These are phyloP conservation scores for Parafenestella ontariensis DNA, from an alignment of 2,329 filamentous ascomycete genomes.

Conservation along the genomic window DNA sequence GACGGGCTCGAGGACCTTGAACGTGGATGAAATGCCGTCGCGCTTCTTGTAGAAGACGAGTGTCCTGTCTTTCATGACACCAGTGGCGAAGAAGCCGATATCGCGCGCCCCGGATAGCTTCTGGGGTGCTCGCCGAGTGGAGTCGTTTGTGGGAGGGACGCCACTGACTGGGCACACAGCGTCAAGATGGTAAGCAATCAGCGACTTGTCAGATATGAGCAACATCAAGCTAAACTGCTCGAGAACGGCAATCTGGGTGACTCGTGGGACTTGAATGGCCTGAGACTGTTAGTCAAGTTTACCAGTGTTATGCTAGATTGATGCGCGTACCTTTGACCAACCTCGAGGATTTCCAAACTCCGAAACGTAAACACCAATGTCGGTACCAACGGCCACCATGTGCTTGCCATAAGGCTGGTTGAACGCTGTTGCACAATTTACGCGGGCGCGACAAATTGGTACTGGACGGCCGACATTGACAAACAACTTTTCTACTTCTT, in stretches of 20 bases:
- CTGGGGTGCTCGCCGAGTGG: slow-evolving; percentile 83
- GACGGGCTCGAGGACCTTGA: slow-evolving; percentile 96
- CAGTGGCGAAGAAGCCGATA: slow-evolving; percentile 95
- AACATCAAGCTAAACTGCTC: slow-evolving; percentile 96
- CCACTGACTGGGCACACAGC: slow-evolving; percentile 69
- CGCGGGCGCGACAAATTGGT: slow-evolving; percentile 81
- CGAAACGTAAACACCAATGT: slow-evolving; percentile 90
- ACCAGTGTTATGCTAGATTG: background rate
- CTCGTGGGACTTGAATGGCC: slow-evolving; percentile 77
- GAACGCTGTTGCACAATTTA: slow-evolving; percentile 94
- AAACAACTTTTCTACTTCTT: slow-evolving; percentile 82
- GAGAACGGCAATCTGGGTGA: slow-evolving; percentile 92
- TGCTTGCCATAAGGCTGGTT: slow-evolving; percentile 78
- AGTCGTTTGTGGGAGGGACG: slow-evolving; percentile 70
- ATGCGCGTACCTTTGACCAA: slow-evolving; percentile 78
- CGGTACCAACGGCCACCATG: slow-evolving; percentile 93
- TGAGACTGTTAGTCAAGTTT: slow-evolving; percentile 52
- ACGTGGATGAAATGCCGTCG: slow-evolving; percentile 88
- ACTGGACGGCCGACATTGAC: slow-evolving; percentile 69
- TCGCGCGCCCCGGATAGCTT: slow-evolving; percentile 86
- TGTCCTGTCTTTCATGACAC: slow-evolving; percentile 94
- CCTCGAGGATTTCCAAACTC: slow-evolving; percentile 88
- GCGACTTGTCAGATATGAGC: slow-evolving; percentile 86
- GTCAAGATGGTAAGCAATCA: slow-evolving; percentile 94
- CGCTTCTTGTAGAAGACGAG: slow-evolving; percentile 97